A percentile compares a stretch with the other conserved stretches of the same genome.
phyloP scores from a whole-genome alignment of 2,329 filamentous ascomycete species.

The Alternaria sp. region DNA sequence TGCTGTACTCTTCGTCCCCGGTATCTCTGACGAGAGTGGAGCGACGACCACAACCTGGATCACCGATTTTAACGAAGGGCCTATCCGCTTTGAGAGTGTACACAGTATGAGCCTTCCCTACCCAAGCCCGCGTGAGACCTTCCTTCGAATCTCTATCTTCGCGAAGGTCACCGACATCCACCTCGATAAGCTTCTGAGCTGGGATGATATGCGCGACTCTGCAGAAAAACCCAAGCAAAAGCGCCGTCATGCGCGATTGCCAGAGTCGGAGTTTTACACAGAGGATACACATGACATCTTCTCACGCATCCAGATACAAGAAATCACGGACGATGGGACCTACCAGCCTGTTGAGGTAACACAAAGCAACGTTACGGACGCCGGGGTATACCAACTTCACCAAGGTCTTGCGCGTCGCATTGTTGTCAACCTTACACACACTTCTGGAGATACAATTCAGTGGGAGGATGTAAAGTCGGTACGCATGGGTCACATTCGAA shows the following conservation, averaged over 20 bases:
- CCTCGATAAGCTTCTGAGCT: constrained; percentile 94
- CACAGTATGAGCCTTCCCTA: constrained; percentile 96
- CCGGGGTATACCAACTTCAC: constrained; percentile 92
- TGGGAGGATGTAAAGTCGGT: constrained; percentile 85
- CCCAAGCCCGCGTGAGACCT: constrained; percentile 75
- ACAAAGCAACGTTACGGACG: constrained; percentile 82
- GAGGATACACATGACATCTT: constrained; percentile 96
- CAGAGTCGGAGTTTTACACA: constrained; percentile 90
- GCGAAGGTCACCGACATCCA: constrained; percentile 92
- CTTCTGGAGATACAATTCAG: constrained; percentile 83
- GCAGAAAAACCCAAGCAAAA: constrained; percentile 64
- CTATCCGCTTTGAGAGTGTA: constrained; percentile 94
- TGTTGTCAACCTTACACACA: constrained; percentile 87
- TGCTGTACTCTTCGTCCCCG: constrained; percentile 94
- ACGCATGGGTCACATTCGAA: constrained; percentile 79
- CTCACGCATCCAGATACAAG: constrained; percentile 84
- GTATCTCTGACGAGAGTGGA: constrained; percentile 81
- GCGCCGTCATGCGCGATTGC: constrained; percentile 73
- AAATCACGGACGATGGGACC: constrained; percentile 88
- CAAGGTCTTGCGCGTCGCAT: constrained; percentile 92
- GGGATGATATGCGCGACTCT: constrained; percentile 95
- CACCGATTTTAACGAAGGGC: constrained; percentile 88
- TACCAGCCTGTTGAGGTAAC: constrained; percentile 94
- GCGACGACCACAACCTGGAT: constrained; percentile 97
- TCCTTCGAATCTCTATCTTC: constrained; percentile 87